Percentiles rank a stretch among this genome's conserved stretches.
Evolutionary conservation across 345 rosid species (phyloP).

Genomic region (Melastoma malabathricum): DNA sequence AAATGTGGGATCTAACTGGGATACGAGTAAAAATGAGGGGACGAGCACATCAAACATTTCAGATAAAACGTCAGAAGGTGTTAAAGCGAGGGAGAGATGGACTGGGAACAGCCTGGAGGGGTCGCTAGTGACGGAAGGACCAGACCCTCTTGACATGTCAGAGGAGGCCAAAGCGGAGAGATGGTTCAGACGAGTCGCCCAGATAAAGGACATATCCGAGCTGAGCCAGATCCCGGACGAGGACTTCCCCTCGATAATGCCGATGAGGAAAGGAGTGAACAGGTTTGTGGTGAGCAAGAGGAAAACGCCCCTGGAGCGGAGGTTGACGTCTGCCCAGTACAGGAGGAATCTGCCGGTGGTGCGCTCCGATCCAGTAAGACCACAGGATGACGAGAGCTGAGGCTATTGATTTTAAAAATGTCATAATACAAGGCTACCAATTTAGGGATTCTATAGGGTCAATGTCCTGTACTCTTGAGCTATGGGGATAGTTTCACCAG

Average conservation of each 20-base stretch:
- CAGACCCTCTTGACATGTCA: conserved; percentile 89
- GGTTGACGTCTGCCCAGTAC: conserved; percentile 75
- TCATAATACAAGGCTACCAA: neutral
- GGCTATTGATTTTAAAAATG: neutral
- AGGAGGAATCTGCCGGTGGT: conserved; percentile 44
- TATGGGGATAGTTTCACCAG: too few relatives aligned
- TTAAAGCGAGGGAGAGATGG: conserved; percentile 24
- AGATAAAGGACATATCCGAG: conserved; percentile 90
- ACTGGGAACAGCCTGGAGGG: conserved; percentile 80
- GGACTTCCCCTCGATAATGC: conserved; percentile 98
- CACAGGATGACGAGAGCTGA: conserved; percentile 21
- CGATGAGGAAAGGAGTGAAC: conserved; percentile 96
- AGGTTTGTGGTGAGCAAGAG: conserved; percentile 95
- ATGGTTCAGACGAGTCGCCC: conserved; percentile 85
- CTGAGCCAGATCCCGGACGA: conserved; percentile 96
- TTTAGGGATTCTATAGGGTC: too few relatives aligned
- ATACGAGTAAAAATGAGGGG: conserved; percentile 6
- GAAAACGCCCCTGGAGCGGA: conserved; percentile 79
- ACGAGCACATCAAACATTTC: conserved; percentile 9
- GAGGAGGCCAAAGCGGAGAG: conserved; percentile 98
- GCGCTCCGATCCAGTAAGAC: conserved; percentile 33
- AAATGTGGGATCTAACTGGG: conserved; percentile 2
- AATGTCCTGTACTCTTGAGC: too few relatives aligned
- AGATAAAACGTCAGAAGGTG: conserved; percentile 12
- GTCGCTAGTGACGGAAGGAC: conserved; percentile 59